Conservation (phyloP, 345 rosid genomes). For the Pelargonium nanum region DNA sequence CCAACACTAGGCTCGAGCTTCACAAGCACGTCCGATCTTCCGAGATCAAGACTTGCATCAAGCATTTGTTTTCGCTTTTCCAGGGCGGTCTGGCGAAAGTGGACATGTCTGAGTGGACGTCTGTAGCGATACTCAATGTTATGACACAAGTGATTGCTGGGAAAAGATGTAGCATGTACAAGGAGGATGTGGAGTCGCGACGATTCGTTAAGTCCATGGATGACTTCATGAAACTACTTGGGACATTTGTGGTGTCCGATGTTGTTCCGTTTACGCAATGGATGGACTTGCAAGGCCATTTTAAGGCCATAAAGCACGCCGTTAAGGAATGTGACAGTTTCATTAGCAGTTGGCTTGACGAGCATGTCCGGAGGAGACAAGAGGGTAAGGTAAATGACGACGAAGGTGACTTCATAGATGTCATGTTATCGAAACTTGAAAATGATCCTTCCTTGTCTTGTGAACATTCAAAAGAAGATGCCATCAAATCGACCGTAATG, state of each 20-base stretch:
- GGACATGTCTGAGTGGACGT: conserved; percentile 2
- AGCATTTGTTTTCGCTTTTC: conserved; percentile 2
- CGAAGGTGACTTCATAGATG: conserved; percentile 11
- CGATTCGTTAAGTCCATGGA: conserved; percentile 4
- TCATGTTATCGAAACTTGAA: conserved; percentile 5
- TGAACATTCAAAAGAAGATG: neutral
- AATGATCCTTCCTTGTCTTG: neutral
- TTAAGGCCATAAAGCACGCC: conserved; percentile 16
- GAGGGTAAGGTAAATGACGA: neutral
- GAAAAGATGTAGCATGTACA: conserved; percentile 3
- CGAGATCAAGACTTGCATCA: conserved; percentile 9
- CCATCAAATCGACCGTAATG: conserved; percentile 16
- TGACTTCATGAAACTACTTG: conserved; percentile 4
- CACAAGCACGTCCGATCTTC: conserved; percentile 2
- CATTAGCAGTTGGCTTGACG: conserved; percentile 12
- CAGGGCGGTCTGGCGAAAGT: neutral
- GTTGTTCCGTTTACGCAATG: conserved; percentile 12
- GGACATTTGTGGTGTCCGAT: conserved; percentile 13
- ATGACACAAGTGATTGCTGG: conserved; percentile 9
- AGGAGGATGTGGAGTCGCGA: conserved; percentile 1
- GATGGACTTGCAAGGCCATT: conserved; percentile 15
- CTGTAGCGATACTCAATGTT: conserved; percentile 10
- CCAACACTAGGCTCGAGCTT: conserved; percentile 10
- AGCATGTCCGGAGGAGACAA: conserved; percentile 9
- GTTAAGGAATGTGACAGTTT: conserved; percentile 11